phyloP scores from a whole-genome alignment of 1,139 yeast species.

The Suhomyces bribrorum region DNA sequence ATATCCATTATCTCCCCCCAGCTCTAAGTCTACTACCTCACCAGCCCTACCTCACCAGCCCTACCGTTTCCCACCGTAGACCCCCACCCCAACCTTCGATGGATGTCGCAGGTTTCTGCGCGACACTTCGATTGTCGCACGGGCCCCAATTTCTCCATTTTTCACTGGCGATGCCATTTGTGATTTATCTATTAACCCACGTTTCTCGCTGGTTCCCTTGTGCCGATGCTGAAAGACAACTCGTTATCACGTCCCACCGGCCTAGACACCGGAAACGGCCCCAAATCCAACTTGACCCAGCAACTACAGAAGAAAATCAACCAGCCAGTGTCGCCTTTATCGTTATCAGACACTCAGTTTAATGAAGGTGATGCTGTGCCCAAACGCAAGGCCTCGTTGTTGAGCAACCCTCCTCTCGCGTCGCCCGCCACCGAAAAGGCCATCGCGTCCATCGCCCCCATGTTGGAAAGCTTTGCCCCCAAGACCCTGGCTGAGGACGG shows the following conservation, averaged over 20 bases:
- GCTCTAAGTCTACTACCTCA: too few species aligned
- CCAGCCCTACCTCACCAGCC: too few species aligned
- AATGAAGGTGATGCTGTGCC: constrained; percentile 1
- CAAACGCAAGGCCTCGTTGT: constrained; percentile 3
- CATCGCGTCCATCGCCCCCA: constrained; percentile 78
- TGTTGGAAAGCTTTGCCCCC: constrained; percentile 69
- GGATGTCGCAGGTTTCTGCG: neutral
- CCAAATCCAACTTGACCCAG: constrained; percentile 5
- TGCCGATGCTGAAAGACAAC: constrained; percentile 2
- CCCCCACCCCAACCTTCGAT: too few species aligned
- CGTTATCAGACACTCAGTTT: constrained; percentile 22
- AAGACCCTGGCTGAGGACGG: constrained; percentile 65
- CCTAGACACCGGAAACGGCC: neutral
- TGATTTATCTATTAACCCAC: constrained; percentile 7
- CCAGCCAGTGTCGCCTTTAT: constrained; percentile 39
- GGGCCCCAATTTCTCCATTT: constrained; percentile 1
- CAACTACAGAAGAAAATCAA: constrained; percentile 18
- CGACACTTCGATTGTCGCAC: neutral
- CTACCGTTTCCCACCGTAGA: too few species aligned
- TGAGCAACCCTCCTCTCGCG: constrained; percentile 16
- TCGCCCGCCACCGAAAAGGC: constrained; percentile 53
- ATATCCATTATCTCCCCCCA: too few species aligned
- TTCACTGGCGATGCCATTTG: neutral
- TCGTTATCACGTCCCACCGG: neutral
- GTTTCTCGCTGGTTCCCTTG: constrained; percentile 2